These are phyloP conservation scores for Entomortierella beljakovae DNA, from an alignment of 192 early-diverging fungal species.

Conservation along the genomic window DNA sequence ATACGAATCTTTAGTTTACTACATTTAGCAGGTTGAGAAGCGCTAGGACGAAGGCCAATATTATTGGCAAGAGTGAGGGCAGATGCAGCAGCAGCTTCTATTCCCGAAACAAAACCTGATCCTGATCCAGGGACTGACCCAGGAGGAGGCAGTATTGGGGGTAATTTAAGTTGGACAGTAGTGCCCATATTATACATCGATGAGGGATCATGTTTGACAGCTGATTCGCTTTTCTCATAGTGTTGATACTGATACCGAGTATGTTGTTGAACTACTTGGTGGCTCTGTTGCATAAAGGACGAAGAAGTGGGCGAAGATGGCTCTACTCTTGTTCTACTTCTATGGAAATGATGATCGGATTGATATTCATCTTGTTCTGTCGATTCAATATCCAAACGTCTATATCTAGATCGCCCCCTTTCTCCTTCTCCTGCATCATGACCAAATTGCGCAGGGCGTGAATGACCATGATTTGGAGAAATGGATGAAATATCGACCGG, in stretches of 20 bases:
- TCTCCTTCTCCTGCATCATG: slow-evolving; percentile 30
- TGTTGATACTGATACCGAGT: slow-evolving; percentile 6
- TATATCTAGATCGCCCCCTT: slow-evolving; percentile 10
- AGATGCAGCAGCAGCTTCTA: slow-evolving; percentile 44
- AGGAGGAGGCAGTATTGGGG: slow-evolving; percentile 39
- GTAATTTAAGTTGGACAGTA: slow-evolving; percentile 16
- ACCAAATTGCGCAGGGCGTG: neutral
- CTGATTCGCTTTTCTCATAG: neutral
- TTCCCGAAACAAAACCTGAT: slow-evolving; percentile 51
- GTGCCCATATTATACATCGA: slow-evolving; percentile 1
- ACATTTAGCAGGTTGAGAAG: slow-evolving; percentile 66
- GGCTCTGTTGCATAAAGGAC: neutral
- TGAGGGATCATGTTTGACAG: neutral
- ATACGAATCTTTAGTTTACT: slow-evolving; percentile 70
- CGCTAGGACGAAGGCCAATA: slow-evolving; percentile 66
- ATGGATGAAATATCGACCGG: slow-evolving; percentile 8
- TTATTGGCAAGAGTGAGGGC: slow-evolving; percentile 51
- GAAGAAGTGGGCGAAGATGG: slow-evolving; percentile 1
- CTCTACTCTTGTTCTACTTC: neutral
- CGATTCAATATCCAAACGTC: slow-evolving; percentile 2
- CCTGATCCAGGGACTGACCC: slow-evolving; percentile 37
- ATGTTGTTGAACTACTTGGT: neutral
- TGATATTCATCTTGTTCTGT: slow-evolving; percentile 2
- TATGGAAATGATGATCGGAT: neutral
- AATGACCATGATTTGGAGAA: neutral